These are phyloP conservation scores for Arxiozyma telluris DNA, from an alignment of 1,139 yeast species.

Conservation along the genomic window DNA sequence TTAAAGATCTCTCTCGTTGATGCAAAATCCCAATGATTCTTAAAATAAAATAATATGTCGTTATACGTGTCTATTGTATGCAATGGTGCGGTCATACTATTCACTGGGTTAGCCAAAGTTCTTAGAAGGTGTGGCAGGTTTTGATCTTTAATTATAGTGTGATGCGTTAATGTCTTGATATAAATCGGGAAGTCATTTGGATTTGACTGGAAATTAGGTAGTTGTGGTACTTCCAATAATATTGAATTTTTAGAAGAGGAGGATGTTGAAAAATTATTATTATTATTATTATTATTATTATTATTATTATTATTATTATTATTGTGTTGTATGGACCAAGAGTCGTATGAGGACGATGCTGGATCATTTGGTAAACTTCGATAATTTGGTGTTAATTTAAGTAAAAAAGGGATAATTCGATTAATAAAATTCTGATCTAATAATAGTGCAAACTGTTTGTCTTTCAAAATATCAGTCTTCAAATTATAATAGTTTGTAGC, in stretches of 20 bases:
- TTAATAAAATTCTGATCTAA: constrained; percentile 14
- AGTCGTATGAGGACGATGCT: background rate
- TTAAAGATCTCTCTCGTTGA: constrained; percentile 36
- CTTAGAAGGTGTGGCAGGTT: constrained; percentile 33
- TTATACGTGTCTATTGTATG: constrained; percentile 36
- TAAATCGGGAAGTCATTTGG: constrained; percentile 28
- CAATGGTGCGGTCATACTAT: constrained; percentile 29
- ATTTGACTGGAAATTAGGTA: constrained; percentile 28
- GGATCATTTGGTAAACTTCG: background rate
- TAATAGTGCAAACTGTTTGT: background rate
- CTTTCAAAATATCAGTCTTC: constrained; percentile 7
- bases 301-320: constrained; percentile 14
- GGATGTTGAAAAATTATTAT: constrained; percentile 13
- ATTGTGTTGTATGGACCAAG: background rate
- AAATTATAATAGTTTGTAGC: constrained; percentile 15
- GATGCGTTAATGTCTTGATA: constrained; percentile 31
- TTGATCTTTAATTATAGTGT: constrained; percentile 30
- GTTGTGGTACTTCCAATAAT: constrained; percentile 28
- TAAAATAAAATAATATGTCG: constrained; percentile 36
- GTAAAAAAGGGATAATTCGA: constrained; percentile 19
- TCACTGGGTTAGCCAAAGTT: constrained; percentile 36
- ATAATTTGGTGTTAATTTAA: constrained; percentile 11
- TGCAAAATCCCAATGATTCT: constrained; percentile 34
- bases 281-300: constrained; percentile 5
- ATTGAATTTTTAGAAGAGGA: background rate